Evolutionary conservation across 2,329 filamentous ascomycete genomes (phyloP), one percentile per base, ranked within the genome.

Genomic region (Phoma sp.): DNA sequence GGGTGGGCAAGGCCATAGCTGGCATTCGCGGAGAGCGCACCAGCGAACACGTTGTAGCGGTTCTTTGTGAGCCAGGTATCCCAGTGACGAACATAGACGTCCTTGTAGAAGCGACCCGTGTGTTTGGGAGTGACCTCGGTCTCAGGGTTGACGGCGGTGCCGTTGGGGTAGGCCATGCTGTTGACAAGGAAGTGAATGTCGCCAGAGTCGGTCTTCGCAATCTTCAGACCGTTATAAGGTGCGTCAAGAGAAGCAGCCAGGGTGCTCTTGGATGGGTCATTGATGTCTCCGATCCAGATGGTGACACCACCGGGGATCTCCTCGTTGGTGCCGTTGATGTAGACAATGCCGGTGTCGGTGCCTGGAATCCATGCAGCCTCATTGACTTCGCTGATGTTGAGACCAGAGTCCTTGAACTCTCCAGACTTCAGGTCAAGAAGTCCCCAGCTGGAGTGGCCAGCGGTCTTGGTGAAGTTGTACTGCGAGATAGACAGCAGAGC

Each of bases 61-160:
- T 91, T 86, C 49, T 87, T 83, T 1, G 84, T 86, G 31, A 87
- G 80, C 79, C 89, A 96, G 5, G 82, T 75, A 71, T 96, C 91
- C 91, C 91, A 96, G 69, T 96, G 90, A 24, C 91, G 85, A 25
- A 89, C 87, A 68, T 90, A 95, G 33, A 92, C 84, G 55, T 85
- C 85, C 21, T 85, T 85, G 74, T 95, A 95, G 31, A 91, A 83
- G 67, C 85, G 87, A 19, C 85, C 91, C 4, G 84, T 84, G 37
- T 87, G 87, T 22, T 81, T 74, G 0, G 84, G 78, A 63, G 84
- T 84, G 51, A 82, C 77, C 37, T 84, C 86, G 4, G 81, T 79
- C 40, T 87, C 81, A 6, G 85, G 79, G 71, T 89, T 90, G 75
- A 88, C 88, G 33, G 94, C 82, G 4, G 85, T 80, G 9, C 91